Percentiles rank a stretch among this genome's conserved stretches.
Evolutionary conservation across 2,329 filamentous ascomycete genomes (phyloP).

Genomic region (Xylogone sp.): DNA sequence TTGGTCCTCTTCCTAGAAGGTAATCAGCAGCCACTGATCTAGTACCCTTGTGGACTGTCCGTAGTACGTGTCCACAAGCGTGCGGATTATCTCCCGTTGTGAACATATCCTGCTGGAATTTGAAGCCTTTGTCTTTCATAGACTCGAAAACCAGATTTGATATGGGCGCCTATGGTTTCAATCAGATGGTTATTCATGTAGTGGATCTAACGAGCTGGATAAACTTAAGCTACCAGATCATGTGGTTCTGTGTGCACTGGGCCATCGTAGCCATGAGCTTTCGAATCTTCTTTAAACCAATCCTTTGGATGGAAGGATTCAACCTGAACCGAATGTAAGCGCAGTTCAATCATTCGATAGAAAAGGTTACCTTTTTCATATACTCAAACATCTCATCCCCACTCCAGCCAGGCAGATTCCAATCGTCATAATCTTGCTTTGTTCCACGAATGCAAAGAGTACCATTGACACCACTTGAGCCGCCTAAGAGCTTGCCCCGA

Average conservation of each 20-base stretch:
- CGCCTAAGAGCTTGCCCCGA: slow-evolving; percentile 45
- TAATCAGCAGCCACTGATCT: slow-evolving; percentile 53
- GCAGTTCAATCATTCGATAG: neutral
- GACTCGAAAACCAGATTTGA: slow-evolving; percentile 51
- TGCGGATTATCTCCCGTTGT: slow-evolving; percentile 46
- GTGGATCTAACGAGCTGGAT: too few relatives aligned
- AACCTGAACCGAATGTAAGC: slow-evolving; percentile 27
- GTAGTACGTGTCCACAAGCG: slow-evolving; percentile 51
- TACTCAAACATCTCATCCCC: slow-evolving; percentile 53
- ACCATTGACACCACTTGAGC: slow-evolving; percentile 45
- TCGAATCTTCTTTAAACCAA: slow-evolving; percentile 48
- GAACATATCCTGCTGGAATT: slow-evolving; percentile 57
- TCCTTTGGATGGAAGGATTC: slow-evolving; percentile 55
- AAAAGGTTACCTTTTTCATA: slow-evolving; percentile 45
- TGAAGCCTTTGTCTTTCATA: slow-evolving; percentile 49
- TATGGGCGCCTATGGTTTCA: slow-evolving; percentile 38
- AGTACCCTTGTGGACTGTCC: slow-evolving; percentile 48
- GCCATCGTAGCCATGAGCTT: slow-evolving; percentile 47
- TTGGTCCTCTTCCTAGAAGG: slow-evolving; percentile 32
- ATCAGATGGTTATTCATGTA: too few relatives aligned
- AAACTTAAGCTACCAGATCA: slow-evolving; percentile 38
- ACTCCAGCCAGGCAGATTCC: slow-evolving; percentile 51
- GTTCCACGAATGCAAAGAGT: slow-evolving; percentile 45
- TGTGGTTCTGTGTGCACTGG: slow-evolving; percentile 54
- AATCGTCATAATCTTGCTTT: slow-evolving; percentile 50